Percentiles rank a stretch among this genome's conserved stretches.
Conservation (phyloP, 345 rosid genomes). For the Linum usitatissimum region DNA sequence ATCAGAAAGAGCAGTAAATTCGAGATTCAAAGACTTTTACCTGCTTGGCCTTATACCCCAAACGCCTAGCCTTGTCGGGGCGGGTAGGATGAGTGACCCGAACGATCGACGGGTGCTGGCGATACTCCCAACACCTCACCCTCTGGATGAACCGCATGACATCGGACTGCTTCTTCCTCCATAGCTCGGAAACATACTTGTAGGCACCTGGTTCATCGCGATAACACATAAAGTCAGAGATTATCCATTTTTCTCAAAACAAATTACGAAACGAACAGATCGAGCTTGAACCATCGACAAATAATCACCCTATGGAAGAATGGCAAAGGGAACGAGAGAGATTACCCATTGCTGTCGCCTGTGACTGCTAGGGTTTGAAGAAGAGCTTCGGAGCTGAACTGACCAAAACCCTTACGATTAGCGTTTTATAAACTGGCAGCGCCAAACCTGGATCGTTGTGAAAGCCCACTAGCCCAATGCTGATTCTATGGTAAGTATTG, state of each 20-base stretch:
- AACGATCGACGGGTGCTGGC: constrained; percentile 31
- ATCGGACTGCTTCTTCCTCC: constrained; percentile 35
- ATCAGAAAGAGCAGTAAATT: no score
- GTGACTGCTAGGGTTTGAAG: not conserved
- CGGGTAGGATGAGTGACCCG: constrained; percentile 30
- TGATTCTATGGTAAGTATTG: no score
- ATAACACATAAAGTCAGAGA: not conserved
- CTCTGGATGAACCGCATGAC: constrained; percentile 33
- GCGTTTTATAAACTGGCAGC: not conserved
- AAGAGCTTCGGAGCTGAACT: not conserved
- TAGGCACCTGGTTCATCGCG: constrained; percentile 20
- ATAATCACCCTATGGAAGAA: not conserved
- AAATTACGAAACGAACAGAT: not conserved
- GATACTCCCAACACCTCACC: constrained; percentile 35
- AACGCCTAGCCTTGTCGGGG: constrained; percentile 30
- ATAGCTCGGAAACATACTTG: constrained; percentile 32
- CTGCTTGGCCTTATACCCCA: constrained; percentile 38
- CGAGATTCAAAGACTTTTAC: constrained; percentile 1
- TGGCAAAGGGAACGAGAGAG: not conserved
- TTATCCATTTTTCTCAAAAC: not conserved
- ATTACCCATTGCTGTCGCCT: not conserved
- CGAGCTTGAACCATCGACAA: not conserved
- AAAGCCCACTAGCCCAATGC: no score
- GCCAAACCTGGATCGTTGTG: constrained; percentile 14
- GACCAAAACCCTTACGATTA: not conserved